Evolutionary conservation across 495 filamentous ascomycete genomes (phyloP), one percentile per base, ranked within the genome.

Genomic region (Lophiotrema nucula): DNA sequence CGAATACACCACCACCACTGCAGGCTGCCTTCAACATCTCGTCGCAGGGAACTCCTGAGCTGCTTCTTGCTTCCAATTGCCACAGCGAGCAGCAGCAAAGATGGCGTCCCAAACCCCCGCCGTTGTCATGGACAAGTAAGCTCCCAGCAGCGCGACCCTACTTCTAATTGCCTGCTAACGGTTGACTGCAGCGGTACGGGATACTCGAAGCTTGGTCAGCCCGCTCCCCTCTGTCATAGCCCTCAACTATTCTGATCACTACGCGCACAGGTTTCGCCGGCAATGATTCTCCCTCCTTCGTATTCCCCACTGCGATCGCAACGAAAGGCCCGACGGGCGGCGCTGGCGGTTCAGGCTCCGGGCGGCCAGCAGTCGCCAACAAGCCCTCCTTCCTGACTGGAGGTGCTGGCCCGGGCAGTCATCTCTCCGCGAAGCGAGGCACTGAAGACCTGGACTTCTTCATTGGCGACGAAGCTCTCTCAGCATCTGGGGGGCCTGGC

Each of bases 41-140:
- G 41, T 53, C 49, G 15, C 26, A 28, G 46, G 42, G 58, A 21
- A 50, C 46, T 62, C 52, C 53, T 58, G 41, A 62, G 63, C 63
- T 66, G 63, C 53, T 49, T n/a, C 58, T 66, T 49, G 27, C 53
- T 58, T 18, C 24, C 10, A 18, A 18, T 4, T 23, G 23, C 19
- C 58, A 13, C 19, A 23, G 45, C 65, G 69, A 70, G 63, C 68
- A 65, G 69, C 68, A 49, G 52, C 60, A 51, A 69, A 43, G 69
- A 98, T 98, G 93, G 89, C 93, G 64, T 85, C 85, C 78, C 91
- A 97, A 86, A 97, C 93, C 70, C 93, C 93, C 62, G 93, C 93
- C 88, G 95, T 98, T 96, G 93, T 98, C 89, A 98, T 98, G 90
- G 93, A 98, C 93, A 98, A 98, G 93, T 98, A 86, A 67, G 93